phyloP scores from a whole-genome alignment of 306 rosid species.

The Gleditsia sinensis region DNA sequence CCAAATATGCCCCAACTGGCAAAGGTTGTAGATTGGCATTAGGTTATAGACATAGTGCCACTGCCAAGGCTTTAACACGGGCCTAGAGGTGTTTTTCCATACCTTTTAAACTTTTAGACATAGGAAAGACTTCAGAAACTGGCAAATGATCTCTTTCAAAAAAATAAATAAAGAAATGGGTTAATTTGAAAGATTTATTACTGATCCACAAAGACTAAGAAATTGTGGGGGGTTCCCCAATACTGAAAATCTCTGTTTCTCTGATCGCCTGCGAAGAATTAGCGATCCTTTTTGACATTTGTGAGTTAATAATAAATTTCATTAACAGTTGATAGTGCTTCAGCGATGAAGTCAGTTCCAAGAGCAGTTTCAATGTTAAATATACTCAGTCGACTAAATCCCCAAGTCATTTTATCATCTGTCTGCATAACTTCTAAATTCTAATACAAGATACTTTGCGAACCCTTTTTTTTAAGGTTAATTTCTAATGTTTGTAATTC shows the following conservation, averaged over 20 bases:
- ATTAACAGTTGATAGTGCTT: neutral
- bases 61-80: neutral
- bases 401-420: neutral
- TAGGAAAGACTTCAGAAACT: neutral
- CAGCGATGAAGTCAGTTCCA: neutral
- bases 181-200: neutral
- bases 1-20: conserved; percentile 12
- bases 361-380: neutral
- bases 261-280: neutral
- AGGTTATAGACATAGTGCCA: neutral
- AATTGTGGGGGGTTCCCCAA: neutral
- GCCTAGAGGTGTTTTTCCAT: conserved; percentile 12
- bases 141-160: neutral
- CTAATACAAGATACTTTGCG: neutral
- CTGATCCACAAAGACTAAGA: neutral
- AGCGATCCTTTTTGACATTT: neutral
- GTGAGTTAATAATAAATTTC: neutral
- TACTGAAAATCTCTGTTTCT: neutral
- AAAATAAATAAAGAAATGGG: no score
- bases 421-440: neutral
- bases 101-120: neutral
- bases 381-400: no score
- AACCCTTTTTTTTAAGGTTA: neutral
- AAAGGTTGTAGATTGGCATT: neutral
- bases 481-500: no score